Evolutionary conservation across 2,329 filamentous ascomycete genomes (phyloP).

Genomic region (Claviceps sp.): DNA sequence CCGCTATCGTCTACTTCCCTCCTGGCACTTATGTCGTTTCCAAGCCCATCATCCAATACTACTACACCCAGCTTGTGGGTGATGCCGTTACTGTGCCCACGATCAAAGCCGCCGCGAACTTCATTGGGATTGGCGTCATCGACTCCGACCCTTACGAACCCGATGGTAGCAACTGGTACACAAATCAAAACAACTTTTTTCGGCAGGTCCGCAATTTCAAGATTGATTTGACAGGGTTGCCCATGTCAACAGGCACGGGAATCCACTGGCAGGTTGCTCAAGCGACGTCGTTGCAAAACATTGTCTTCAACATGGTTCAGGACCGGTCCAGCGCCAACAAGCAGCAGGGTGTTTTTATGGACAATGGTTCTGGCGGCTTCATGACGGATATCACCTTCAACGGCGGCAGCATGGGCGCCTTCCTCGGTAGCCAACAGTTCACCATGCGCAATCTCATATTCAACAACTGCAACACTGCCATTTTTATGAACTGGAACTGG

Average conservation of each 20-base stretch:
- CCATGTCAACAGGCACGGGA: constrained; percentile 46
- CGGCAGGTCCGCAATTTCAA: constrained; percentile 71
- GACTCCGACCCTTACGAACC: constrained; percentile 74
- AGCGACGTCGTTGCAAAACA: constrained; percentile 68
- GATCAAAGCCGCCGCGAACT: constrained; percentile 59
- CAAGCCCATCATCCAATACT: constrained; percentile 67
- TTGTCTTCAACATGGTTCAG: constrained; percentile 64
- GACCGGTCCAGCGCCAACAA: constrained; percentile 50
- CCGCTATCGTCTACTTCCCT: constrained; percentile 85
- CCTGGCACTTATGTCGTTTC: constrained; percentile 75
- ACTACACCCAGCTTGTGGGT: constrained; percentile 88
- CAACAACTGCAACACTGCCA: constrained; percentile 67
- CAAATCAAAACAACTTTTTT: constrained; percentile 77
- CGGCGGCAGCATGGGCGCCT: constrained; percentile 65
- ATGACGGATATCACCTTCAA: constrained; percentile 76
- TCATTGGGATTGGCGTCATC: constrained; percentile 76
- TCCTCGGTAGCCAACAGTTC: constrained; percentile 79
- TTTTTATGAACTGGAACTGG: constrained; percentile 92
- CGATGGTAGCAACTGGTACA: constrained; percentile 58
- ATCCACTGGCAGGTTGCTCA: constrained; percentile 84
- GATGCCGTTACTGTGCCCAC: constrained; percentile 61
- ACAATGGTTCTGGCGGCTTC: constrained; percentile 74
- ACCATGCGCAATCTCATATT: constrained; percentile 73
- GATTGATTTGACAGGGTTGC: constrained; percentile 60
- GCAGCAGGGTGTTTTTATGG: constrained; percentile 71